These are phyloP conservation scores for Panellus pusillus DNA, from an alignment of 768 basidiomycete genomes.

Conservation along the genomic window DNA sequence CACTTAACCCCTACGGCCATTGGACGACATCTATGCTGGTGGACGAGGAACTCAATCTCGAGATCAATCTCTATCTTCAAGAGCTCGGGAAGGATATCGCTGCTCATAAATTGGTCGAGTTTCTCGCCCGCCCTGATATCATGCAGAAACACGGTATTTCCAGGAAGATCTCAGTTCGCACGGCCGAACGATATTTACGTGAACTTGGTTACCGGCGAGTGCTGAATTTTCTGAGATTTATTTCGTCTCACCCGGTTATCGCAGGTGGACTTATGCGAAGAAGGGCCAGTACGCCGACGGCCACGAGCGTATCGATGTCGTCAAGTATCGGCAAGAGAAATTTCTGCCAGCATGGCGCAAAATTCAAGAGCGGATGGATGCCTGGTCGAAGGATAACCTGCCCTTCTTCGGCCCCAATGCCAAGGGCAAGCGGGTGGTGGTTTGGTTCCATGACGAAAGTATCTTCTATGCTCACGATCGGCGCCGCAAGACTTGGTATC, in stretches of 20 bases:
- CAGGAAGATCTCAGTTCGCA: slow-evolving; percentile 21
- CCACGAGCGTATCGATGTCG: slow-evolving; percentile 32
- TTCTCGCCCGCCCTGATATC: slow-evolving; percentile 10
- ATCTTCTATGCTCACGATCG: slow-evolving; percentile 37
- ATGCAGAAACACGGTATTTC: slow-evolving; percentile 10
- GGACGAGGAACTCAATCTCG: slow-evolving; percentile 19
- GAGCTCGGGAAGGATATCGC: slow-evolving; percentile 24
- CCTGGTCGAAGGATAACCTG: slow-evolving; percentile 4
- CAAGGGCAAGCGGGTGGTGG: slow-evolving; percentile 10
- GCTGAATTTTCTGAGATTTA: too few relatives aligned
- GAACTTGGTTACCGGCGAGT: slow-evolving; percentile 24
- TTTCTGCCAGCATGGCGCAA: slow-evolving; percentile 23
- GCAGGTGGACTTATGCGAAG: too few relatives aligned
- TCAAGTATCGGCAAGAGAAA: slow-evolving; percentile 25
- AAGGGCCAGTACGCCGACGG: slow-evolving; percentile 33
- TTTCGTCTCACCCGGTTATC: too few relatives aligned
- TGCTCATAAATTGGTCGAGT: slow-evolving; percentile 26
- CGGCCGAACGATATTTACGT: slow-evolving; percentile 27
- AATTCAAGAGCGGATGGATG: slow-evolving; percentile 6
- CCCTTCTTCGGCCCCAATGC: neutral
- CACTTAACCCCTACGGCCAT: slow-evolving; percentile 16
- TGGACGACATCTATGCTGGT: too few relatives aligned
- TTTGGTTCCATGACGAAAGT: slow-evolving; percentile 34
- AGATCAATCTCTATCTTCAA: slow-evolving; percentile 22
- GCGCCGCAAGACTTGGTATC: slow-evolving; percentile 24